Evolutionary conservation across 2,329 filamentous ascomycete species (phyloP).

Genomic region (Raffaelea arxii): DNA sequence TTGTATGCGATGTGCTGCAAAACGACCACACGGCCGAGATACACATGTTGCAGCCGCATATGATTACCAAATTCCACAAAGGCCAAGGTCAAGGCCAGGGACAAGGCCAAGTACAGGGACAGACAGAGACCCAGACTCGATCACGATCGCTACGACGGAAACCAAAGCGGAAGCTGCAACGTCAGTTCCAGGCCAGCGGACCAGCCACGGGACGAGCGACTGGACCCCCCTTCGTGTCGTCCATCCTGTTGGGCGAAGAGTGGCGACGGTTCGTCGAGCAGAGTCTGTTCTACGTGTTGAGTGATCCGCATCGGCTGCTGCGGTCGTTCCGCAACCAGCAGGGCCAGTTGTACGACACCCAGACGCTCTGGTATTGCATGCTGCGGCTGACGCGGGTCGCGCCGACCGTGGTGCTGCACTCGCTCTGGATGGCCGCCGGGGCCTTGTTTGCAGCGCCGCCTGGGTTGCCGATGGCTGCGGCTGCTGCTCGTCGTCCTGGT

Average conservation of each 20-base stretch:
- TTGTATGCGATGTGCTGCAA: slow-evolving; percentile 51
- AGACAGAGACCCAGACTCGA: too few species aligned
- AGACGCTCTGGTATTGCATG: slow-evolving; percentile 54
- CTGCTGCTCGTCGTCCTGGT: slow-evolving; percentile 27
- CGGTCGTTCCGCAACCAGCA: slow-evolving; percentile 47
- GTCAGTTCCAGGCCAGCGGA: too few species aligned
- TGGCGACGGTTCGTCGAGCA: slow-evolving; percentile 57
- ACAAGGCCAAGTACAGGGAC: too few species aligned
- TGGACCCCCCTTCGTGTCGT: too few species aligned
- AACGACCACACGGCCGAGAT: slow-evolving; percentile 44
- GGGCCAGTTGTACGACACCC: slow-evolving; percentile 46
- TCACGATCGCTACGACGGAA: slow-evolving; percentile 26
- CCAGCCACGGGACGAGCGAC: too few species aligned
- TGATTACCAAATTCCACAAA: slow-evolving; percentile 20
- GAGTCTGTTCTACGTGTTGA: slow-evolving; percentile 53
- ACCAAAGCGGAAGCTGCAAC: slow-evolving; percentile 21
- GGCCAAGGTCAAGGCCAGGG: too few species aligned
- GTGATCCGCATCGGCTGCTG: slow-evolving; percentile 43
- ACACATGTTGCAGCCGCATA: slow-evolving; percentile 33
- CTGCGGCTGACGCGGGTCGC: slow-evolving; percentile 46
- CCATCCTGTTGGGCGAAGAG: slow-evolving; percentile 32
- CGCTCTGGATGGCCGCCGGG: slow-evolving; percentile 52
- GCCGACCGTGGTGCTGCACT: slow-evolving; percentile 51
- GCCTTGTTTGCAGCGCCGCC: slow-evolving; percentile 48
- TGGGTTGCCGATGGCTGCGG: slow-evolving; percentile 36